Evolutionary conservation across 768 basidiomycete species (phyloP).

Genomic region (Mycena epipterygia): DNA sequence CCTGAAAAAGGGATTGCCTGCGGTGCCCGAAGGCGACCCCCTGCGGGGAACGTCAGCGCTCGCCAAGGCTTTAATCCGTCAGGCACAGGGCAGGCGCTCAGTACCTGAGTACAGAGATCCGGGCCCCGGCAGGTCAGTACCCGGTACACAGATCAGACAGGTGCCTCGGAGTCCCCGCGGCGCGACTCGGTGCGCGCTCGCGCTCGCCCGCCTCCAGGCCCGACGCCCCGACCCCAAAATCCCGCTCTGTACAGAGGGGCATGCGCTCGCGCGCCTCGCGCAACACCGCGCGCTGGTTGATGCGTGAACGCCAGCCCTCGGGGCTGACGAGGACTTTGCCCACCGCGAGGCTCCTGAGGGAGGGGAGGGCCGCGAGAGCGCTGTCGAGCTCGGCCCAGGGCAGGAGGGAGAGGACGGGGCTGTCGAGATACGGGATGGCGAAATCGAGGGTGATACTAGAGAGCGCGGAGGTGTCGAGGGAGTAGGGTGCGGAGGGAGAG

Average conservation of each 20-base stretch:
- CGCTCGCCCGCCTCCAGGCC: background rate
- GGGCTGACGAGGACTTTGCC: conserved; percentile 32
- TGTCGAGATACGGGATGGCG: conserved; percentile 32
- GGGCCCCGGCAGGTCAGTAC: no score
- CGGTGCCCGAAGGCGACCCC: no score
- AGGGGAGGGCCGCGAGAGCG: conserved; percentile 19
- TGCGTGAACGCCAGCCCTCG: conserved; percentile 26
- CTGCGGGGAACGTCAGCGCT: no score
- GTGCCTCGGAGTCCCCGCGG: conserved; percentile 22
- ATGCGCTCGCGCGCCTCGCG: conserved; percentile 12
- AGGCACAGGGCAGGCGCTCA: no score
- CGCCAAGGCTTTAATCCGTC: no score
- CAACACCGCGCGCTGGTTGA: conserved; percentile 26
- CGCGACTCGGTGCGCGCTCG: conserved; percentile 22
- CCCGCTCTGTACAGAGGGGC: conserved; percentile 26
- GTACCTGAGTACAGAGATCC: no score
- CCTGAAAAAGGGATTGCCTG: no score
- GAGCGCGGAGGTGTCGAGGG: conserved; percentile 18
- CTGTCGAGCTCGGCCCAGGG: conserved; percentile 20
- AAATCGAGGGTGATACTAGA: conserved; percentile 21
- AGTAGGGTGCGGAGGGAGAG: no score
- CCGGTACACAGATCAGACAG: conserved; percentile 2
- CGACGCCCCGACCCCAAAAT: conserved; percentile 1
- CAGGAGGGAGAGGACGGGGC: conserved; percentile 12
- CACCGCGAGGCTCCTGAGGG: conserved; percentile 17